Conservation (phyloP, 208 protist species). For the Trypanosoma lewisi region DNA sequence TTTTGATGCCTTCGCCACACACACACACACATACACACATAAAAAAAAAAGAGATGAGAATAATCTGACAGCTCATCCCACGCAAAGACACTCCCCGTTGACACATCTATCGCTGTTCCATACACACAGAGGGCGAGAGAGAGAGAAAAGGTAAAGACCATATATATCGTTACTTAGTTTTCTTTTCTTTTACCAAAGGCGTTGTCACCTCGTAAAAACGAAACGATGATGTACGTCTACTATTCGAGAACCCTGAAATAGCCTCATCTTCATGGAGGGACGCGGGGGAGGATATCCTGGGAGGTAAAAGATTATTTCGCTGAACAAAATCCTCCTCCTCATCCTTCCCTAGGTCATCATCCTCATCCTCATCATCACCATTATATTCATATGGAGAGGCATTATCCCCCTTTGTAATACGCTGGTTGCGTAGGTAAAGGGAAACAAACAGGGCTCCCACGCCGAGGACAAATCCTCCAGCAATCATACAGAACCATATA, state of each 20-base stretch:
- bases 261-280: neutral
- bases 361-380: neutral
- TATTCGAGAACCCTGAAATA: neutral
- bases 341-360: neutral
- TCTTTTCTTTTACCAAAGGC: slow-evolving; percentile 3
- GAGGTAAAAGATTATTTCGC: neutral
- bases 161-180: slow-evolving; percentile 2
- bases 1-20: neutral
- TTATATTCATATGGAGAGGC: neutral
- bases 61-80: too few relatives aligned
- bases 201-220: neutral
- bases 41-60: too few relatives aligned
- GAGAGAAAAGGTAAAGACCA: too few relatives aligned
- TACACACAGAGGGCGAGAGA: too few relatives aligned
- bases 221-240: slow-evolving; percentile 6
- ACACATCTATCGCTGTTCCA: too few relatives aligned
- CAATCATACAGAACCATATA: neutral
- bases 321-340: neutral
- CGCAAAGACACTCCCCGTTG: too few relatives aligned
- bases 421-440: neutral
- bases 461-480: neutral
- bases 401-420: neutral
- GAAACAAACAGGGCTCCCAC: neutral
- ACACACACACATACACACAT: too few relatives aligned
- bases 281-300: neutral